These are phyloP conservation scores for Acidiella bohemica DNA, from an alignment of 495 filamentous ascomycete species.

Conservation along the genomic window DNA sequence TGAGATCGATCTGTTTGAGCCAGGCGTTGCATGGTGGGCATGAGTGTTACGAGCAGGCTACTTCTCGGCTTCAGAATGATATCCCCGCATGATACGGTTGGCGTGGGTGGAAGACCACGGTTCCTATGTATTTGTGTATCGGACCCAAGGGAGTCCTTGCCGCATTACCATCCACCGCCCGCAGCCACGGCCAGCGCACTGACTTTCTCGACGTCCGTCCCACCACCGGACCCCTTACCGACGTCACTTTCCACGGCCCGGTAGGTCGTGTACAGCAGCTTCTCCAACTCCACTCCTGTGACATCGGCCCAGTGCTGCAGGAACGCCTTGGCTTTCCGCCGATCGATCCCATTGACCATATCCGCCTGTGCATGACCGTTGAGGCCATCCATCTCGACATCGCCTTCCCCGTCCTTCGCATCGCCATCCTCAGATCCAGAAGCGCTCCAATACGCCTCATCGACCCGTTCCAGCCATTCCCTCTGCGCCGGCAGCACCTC, in stretches of 20 bases:
- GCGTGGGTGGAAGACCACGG: no score
- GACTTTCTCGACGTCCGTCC: slow-evolving; percentile 60
- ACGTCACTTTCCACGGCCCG: slow-evolving; percentile 90
- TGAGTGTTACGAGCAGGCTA: no score
- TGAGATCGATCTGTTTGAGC: no score
- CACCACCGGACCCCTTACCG: slow-evolving; percentile 50
- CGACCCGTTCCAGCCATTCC: slow-evolving; percentile 71
- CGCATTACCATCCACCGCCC: slow-evolving; percentile 87
- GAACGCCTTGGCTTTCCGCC: slow-evolving; percentile 37
- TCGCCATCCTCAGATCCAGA: slow-evolving; percentile 32
- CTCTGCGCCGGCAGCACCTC: slow-evolving; percentile 54
- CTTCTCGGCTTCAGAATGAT: no score
- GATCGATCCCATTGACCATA: slow-evolving; percentile 40
- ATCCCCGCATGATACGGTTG: no score
- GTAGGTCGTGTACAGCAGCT: slow-evolving; percentile 71
- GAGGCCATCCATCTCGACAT: slow-evolving; percentile 13
- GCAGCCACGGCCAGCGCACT: slow-evolving; percentile 84
- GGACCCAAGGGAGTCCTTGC: no score
- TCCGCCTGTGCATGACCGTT: slow-evolving; percentile 17
- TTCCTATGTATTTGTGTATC: no score
- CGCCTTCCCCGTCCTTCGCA: slow-evolving; percentile 31
- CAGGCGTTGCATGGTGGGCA: no score
- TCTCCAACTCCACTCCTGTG: slow-evolving; percentile 56
- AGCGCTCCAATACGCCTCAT: slow-evolving; percentile 88
- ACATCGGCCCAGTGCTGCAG: slow-evolving; percentile 59